A percentile compares a stretch with the other conserved stretches of the same genome.
phyloP scores from a whole-genome alignment of 306 rosid species.

The Sphenostylis stenocarpa region DNA sequence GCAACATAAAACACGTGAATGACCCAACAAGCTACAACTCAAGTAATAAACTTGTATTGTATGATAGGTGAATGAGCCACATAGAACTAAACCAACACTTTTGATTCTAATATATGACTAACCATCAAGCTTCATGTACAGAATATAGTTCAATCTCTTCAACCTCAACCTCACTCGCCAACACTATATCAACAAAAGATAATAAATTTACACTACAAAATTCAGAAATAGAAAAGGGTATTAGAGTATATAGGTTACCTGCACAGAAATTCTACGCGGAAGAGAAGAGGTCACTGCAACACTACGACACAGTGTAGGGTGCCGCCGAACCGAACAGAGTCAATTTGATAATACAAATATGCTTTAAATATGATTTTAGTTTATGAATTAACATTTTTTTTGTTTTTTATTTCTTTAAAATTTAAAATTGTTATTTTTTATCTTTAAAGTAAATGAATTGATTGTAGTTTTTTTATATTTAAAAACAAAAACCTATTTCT shows the following conservation, averaged over 20 bases:
- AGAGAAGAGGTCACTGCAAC: neutral
- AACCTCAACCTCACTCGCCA: neutral
- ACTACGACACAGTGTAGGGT: neutral
- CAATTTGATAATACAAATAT: neutral
- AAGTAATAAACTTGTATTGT: neutral
- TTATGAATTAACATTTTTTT: no score
- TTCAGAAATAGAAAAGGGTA: neutral
- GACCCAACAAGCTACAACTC: neutral
- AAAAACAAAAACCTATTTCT: no score
- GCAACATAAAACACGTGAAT: constrained; percentile 20
- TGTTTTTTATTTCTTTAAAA: no score
- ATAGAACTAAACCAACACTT: neutral
- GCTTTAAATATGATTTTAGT: neutral
- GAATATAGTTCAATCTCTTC: neutral
- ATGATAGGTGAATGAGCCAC: neutral
- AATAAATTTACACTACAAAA: neutral
- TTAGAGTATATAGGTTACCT: neutral
- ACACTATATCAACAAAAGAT: neutral
- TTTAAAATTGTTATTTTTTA: no score
- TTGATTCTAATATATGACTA: neutral
- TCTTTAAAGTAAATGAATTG: no score
- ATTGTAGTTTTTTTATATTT: no score
- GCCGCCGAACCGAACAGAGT: neutral
- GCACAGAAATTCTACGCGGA: neutral
- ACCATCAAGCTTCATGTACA: neutral